Base-by-base conservation (phyloP, 225 moss, liverwort and hornwort genomes). In the Lunularia cruciata region DNA sequence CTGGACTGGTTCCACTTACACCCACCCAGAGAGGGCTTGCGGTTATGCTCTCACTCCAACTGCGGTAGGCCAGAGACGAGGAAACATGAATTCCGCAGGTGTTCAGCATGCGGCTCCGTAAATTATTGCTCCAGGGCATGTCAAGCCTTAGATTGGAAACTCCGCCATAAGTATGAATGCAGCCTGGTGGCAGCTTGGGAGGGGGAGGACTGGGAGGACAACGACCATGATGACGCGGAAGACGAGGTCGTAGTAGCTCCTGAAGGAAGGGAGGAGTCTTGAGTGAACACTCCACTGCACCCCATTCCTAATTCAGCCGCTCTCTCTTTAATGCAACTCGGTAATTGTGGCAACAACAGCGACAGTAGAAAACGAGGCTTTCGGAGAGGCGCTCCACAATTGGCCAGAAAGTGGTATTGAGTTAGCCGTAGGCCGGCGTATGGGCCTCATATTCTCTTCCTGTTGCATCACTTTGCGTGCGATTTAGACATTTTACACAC, bases 111-210 rank as follows among this genome's bases (percentile, higher is more conserved):
- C 68, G 82, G 82, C 3, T 62, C 57, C 64, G 82, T 82, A 23
- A 82, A 82, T 36, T 82, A 82, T 45, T 82, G 82, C 40, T 82
- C 82, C 3, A 71, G 82, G 28, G 82, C 82, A 25, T 82, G 82
- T 63, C 82, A 82, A 65, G 78, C 82, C 5, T 45, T 82, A 56
- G 82, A 82, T 47, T 82, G 82, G 82, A 82, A 82, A 61, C 71
- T 72, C 14, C 77, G 74, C n/a, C 82, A 82, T 72, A 82, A 82
- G 35, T 78, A 63, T 28, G 74, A 74, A n/a, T 82, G 82, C 27
- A 66, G 75, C 19, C 82, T 75, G 22, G 82, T 77, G 26, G 66
- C 71, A 8, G 78, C 78, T 54, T 78, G 82, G 82, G 82, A n/a
- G n/a, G n/a, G n/a, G n/a, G 77, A 77, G 22, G 77, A 77, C 38